A percentile compares a stretch with the other conserved stretches of the same genome.
Evolutionary conservation across 768 basidiomycete species (phyloP).

Genomic region (Cystoderma amianthinum): DNA sequence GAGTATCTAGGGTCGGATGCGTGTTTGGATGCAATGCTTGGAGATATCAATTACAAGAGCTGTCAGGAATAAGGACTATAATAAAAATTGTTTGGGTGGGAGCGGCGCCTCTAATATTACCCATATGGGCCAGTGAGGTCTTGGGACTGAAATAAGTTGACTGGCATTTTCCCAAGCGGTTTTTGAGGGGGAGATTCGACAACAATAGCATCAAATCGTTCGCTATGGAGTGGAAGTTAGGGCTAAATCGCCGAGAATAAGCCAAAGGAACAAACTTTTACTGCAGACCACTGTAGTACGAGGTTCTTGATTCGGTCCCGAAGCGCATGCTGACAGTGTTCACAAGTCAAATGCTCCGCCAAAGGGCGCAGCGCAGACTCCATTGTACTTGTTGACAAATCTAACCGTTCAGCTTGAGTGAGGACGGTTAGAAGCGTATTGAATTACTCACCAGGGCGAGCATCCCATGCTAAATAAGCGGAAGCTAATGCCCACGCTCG

Average conservation of each 20-base stretch:
- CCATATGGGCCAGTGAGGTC: no score
- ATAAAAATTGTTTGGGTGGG: no score
- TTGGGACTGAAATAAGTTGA: no score
- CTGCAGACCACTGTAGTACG: slow-evolving; percentile 70
- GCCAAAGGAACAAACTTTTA: slow-evolving; percentile 70
- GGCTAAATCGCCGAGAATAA: no score
- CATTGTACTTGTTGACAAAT: slow-evolving; percentile 67
- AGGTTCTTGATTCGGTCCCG: slow-evolving; percentile 62
- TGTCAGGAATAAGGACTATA: no score
- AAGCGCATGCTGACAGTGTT: slow-evolving; percentile 57
- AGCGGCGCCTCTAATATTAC: no score
- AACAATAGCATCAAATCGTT: slow-evolving; percentile 61
- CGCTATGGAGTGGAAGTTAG: slow-evolving; percentile 23
- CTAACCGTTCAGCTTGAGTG: slow-evolving; percentile 25
- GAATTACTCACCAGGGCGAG: slow-evolving; percentile 63
- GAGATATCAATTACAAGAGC: no score
- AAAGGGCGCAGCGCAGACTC: slow-evolving; percentile 68
- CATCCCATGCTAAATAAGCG: slow-evolving; percentile 82
- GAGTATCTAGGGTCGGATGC: no score
- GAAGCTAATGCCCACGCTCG: slow-evolving; percentile 79
- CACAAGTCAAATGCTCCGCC: slow-evolving; percentile 61
- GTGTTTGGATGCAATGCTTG: no score
- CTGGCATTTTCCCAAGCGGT: no score
- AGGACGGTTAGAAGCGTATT: background rate
- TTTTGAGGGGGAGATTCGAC: no score